phyloP scores from a whole-genome alignment of 495 filamentous ascomycete species.

The Aspergillus funiculosus region DNA sequence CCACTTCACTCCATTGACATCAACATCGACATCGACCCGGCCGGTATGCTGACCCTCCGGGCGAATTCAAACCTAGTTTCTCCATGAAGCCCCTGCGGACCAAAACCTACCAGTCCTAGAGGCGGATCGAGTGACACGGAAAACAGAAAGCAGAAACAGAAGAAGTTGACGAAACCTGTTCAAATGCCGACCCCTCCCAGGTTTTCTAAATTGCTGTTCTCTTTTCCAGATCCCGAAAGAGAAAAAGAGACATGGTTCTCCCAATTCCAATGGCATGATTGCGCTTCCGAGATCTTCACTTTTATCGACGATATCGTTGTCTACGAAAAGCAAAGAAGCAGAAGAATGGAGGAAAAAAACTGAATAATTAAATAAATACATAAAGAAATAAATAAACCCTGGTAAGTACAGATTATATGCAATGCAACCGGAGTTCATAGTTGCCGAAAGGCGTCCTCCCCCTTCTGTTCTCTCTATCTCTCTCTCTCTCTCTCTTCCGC shows the following conservation, averaged over 20 bases:
- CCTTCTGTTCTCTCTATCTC: too few relatives aligned
- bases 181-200: constrained; percentile 6
- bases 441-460: constrained; percentile 2
- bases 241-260: too few relatives aligned
- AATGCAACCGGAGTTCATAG: constrained; percentile 17
- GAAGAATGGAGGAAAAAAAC: neutral
- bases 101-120: neutral
- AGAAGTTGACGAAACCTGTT: neutral
- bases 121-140: constrained; percentile 7
- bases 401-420: constrained; percentile 8
- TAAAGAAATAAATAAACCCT: constrained; percentile 1
- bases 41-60: neutral
- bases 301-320: neutral
- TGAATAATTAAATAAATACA: neutral
- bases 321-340: neutral
- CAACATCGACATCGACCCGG: too few relatives aligned
- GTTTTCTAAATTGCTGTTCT: too few relatives aligned
- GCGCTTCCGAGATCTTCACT: constrained; percentile 1
- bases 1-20: too few relatives aligned
- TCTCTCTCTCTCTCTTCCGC: too few relatives aligned
- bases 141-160: constrained; percentile 3
- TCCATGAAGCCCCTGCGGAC: neutral
- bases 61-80: constrained; percentile 6
- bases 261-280: neutral
- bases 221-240: constrained; percentile 5